Evolutionary conservation across 2,329 filamentous ascomycete species (phyloP).

Genomic region (Coleophoma eucalyptorum): DNA sequence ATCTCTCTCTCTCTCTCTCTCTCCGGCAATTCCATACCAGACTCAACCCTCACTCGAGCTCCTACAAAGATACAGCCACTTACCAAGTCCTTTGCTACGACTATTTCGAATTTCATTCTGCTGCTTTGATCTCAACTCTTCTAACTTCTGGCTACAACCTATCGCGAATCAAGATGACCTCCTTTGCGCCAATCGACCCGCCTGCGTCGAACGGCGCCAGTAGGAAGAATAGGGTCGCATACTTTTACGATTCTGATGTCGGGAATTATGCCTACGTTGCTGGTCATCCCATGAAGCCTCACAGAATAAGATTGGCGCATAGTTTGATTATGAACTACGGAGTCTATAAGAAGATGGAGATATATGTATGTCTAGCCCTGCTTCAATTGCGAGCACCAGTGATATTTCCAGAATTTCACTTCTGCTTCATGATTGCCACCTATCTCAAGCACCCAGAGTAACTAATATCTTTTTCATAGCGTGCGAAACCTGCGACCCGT

Average conservation of each 20-base stretch:
- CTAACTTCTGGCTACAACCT: conserved; percentile 3
- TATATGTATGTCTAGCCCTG: conserved; percentile 63
- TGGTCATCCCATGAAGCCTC: conserved; percentile 98
- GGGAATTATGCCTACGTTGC: conserved; percentile 97
- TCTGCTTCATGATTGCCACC: background rate
- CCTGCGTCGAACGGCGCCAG: conserved; percentile 44
- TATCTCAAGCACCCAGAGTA: too few species aligned
- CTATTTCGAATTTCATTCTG: too few species aligned
- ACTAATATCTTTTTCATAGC: conserved; percentile 39
- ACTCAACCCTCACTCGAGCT: too few species aligned
- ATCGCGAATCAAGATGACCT: conserved; percentile 19
- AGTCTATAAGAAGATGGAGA: conserved; percentile 94
- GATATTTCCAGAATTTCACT: background rate
- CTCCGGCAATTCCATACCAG: too few species aligned
- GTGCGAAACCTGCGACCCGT: conserved; percentile 80
- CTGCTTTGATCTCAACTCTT: background rate
- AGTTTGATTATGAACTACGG: conserved; percentile 96
- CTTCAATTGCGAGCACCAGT: too few species aligned
- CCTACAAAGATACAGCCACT: too few species aligned
- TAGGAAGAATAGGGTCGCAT: conserved; percentile 80
- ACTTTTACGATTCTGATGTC: conserved; percentile 98
- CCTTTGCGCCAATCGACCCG: conserved; percentile 49
- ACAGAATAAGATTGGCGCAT: conserved; percentile 90
- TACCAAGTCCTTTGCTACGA: too few species aligned
- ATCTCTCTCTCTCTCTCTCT: background rate